These are phyloP conservation scores for Xylaria intraflava DNA, from an alignment of 495 filamentous ascomycete genomes.

Conservation along the genomic window DNA sequence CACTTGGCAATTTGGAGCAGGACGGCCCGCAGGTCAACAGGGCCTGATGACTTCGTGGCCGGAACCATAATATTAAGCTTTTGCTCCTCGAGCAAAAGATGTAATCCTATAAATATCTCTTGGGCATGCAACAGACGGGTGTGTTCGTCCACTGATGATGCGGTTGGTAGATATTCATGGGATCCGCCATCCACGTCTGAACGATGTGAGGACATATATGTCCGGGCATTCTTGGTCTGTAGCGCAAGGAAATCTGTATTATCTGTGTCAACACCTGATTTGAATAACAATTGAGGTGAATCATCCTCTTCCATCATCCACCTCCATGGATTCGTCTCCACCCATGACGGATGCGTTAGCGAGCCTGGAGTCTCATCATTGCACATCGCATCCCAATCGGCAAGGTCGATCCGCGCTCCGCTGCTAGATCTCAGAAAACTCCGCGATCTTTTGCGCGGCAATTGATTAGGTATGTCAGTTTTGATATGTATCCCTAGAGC, in stretches of 20 bases:
- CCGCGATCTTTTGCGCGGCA: slow-evolving; percentile 19
- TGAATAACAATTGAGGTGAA: slow-evolving; percentile 19
- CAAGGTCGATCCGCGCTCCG: slow-evolving; percentile 24
- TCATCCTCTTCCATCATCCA: slow-evolving; percentile 61
- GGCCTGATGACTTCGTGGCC: slow-evolving; percentile 45
- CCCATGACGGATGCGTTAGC: slow-evolving; percentile 57
- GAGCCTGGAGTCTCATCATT: slow-evolving; percentile 37
- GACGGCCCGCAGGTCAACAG: slow-evolving; percentile 56
- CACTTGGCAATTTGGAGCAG: slow-evolving; percentile 76
- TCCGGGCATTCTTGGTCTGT: slow-evolving; percentile 25
- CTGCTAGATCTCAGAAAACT: slow-evolving; percentile 26
- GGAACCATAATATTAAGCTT: slow-evolving; percentile 67
- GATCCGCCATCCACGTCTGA: slow-evolving; percentile 46
- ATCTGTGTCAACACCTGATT: slow-evolving; percentile 14
- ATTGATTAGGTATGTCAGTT: slow-evolving; percentile 10
- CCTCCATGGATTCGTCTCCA: slow-evolving; percentile 60
- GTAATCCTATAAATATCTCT: slow-evolving; percentile 68
- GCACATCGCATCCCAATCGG: slow-evolving; percentile 36
- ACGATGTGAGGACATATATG: slow-evolving; percentile 50
- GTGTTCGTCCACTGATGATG: slow-evolving; percentile 43
- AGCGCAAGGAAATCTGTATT: slow-evolving; percentile 37
- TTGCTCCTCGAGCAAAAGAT: slow-evolving; percentile 80
- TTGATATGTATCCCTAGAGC: slow-evolving; percentile 26
- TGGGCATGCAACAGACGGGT: slow-evolving; percentile 54
- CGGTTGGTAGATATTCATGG: slow-evolving; percentile 58